These are phyloP conservation scores for Leptodontidium sp. DNA, from an alignment of 2,329 filamentous ascomycete species.

Conservation along the genomic window DNA sequence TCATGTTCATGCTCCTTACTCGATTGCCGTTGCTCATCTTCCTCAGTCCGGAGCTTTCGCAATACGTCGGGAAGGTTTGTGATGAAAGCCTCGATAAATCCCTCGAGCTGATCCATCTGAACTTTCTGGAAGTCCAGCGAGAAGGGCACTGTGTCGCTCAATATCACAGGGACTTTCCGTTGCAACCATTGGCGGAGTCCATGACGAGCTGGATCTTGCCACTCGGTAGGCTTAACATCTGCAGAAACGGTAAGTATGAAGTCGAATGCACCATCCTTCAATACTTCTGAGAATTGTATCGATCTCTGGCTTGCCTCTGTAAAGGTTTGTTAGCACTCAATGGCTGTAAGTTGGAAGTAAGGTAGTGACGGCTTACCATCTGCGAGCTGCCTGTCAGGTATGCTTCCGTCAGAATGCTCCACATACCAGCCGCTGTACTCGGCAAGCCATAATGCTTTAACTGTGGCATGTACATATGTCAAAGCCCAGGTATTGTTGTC, in stretches of 20 bases:
- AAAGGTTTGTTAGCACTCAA: conserved; percentile 7
- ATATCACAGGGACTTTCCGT: conserved; percentile 76
- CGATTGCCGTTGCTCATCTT: conserved; percentile 84
- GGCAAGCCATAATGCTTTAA: conserved; percentile 86
- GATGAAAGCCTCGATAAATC: conserved; percentile 91
- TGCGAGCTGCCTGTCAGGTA: conserved; percentile 70
- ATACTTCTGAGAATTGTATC: conserved; percentile 75
- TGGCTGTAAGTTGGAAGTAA: conserved; percentile 22
- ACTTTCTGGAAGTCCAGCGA: conserved; percentile 75
- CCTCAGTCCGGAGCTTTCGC: conserved; percentile 83
- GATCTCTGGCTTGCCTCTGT: conserved; percentile 74
- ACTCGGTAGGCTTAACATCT: conserved; percentile 81
- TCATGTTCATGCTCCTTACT: conserved; percentile 72
- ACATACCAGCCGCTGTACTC: conserved; percentile 93
- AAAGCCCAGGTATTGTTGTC: conserved; percentile 72
- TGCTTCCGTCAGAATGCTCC: conserved; percentile 69
- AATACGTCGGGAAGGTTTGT: conserved; percentile 94
- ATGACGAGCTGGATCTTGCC: conserved; percentile 86
- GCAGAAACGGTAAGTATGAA: conserved; percentile 87
- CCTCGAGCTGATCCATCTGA: conserved; percentile 83
- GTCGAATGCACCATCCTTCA: conserved; percentile 91
- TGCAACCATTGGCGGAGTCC: conserved; percentile 85
- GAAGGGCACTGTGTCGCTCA: conserved; percentile 72
- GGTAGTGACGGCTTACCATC: conserved; percentile 50
- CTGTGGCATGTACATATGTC: conserved; percentile 78